Evolutionary conservation across 106 monocot species (phyloP), one percentile per base, ranked within the genome.

Genomic region (Apostasia shenzhenica): DNA sequence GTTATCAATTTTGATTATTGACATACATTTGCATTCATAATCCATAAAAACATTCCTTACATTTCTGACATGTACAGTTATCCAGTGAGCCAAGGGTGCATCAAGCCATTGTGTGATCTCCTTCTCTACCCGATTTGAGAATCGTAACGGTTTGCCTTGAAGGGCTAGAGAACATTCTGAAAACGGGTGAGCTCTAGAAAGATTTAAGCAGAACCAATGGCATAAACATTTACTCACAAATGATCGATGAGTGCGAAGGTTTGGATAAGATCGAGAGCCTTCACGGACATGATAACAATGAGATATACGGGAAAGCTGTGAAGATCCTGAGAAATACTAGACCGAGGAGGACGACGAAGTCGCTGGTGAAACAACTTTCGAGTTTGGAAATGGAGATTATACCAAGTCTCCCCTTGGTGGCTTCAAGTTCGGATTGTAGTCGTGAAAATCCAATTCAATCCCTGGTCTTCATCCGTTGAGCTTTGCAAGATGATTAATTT

Each of bases 101-200:
- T 79, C 1, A 74, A 69, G 50, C 68, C 79, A 50, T 41, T 74
- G 3, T 79, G 79, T 45, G 79, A 79, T 70, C 79, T 74, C 60
- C 73, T 79, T 41, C 3, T 48, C 44, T 79, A 69, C 57, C 68
- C 1, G 69, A 74, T 38, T 64, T 63, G 9, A 61, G 64, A 43
- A 51, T 70, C 4, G 61, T 73, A n/a, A 50, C 46, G 5, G 62
- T 73, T 3, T 79, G 68, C 63, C 69, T 79, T 6, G 73, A 73
- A 41, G 79, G 73, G 48, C 73, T 79, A 4, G 69, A 74, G 69
- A 79, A 79, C 49, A 70, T 79, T 37, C 67, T 79, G 1, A 70
- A 73, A 45, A 55, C 57, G 2, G 74, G 79, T 6, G 68, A 79
- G 74, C 13, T 10, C 0, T 55, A 73, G 48, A 74, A 79, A 51